These are phyloP conservation scores for Rhipidocladum racemiflorum DNA, from an alignment of 176 grass and related monocot genomes.

Conservation along the genomic window DNA sequence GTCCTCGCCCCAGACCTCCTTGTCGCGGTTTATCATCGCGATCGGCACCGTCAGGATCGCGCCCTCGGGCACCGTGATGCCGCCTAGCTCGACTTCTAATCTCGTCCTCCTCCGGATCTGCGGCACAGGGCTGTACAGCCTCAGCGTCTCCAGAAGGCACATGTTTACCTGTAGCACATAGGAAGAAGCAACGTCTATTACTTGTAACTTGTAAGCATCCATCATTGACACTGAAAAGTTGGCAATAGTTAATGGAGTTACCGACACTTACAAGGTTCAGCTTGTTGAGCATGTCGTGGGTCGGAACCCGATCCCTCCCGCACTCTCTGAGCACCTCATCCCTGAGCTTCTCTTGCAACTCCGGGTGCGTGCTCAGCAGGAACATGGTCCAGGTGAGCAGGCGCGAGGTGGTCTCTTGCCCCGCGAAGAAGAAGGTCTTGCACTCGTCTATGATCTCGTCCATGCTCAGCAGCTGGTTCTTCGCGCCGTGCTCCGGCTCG, in stretches of 20 bases:
- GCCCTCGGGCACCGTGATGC: constrained; percentile 20
- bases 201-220: background rate
- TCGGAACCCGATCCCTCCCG: background rate
- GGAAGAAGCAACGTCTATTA: background rate
- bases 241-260: too few species aligned
- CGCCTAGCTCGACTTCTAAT: constrained; percentile 8
- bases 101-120: constrained; percentile 12
- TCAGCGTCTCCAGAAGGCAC: constrained; percentile 43
- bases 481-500: background rate
- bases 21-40: constrained; percentile 36
- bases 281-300: background rate
- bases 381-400: constrained; percentile 42
- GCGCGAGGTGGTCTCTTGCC: constrained; percentile 39
- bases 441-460: constrained; percentile 36
- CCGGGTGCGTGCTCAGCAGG: constrained; percentile 20
- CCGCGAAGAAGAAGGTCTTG: constrained; percentile 43
- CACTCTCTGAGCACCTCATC: constrained; percentile 26
- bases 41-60: constrained; percentile 27
- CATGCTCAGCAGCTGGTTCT: background rate
- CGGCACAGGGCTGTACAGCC: constrained; percentile 22
- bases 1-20: constrained; percentile 58
- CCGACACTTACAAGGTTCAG: background rate
- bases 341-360: constrained; percentile 43
- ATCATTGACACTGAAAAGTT: background rate
- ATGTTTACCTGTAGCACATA: constrained; percentile 32